These are phyloP conservation scores for Saccharomycopsis amapae DNA, from an alignment of 805 yeast species.

Conservation along the genomic window DNA sequence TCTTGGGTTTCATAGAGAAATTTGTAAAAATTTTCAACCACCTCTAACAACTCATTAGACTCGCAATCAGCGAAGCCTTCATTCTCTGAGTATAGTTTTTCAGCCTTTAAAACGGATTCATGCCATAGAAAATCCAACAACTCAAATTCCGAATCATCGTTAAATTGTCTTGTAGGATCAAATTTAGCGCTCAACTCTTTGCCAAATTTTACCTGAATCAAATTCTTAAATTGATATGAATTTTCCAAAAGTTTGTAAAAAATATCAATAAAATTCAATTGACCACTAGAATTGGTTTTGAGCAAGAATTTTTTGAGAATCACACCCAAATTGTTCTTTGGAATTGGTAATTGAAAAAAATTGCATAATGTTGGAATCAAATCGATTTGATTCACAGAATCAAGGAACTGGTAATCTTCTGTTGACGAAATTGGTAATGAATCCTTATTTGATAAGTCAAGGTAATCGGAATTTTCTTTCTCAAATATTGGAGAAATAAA, in stretches of 20 bases:
- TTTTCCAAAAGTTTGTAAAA: constrained; percentile 41
- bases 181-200: constrained; percentile 20
- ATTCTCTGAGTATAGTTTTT: not conserved
- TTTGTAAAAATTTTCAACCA: constrained; percentile 25
- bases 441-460: constrained; percentile 21
- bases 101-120: constrained; percentile 12
- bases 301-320: constrained; percentile 51
- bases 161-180: not conserved
- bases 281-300: constrained; percentile 25
- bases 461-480: constrained; percentile 22
- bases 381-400: constrained; percentile 57
- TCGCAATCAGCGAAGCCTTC: not conserved
- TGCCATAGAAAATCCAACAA: constrained; percentile 22
- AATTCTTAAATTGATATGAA: constrained; percentile 45
- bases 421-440: constrained; percentile 34
- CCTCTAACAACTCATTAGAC: not conserved
- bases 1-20: constrained; percentile 44
- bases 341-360: constrained; percentile 57
- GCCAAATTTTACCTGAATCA: constrained; percentile 38
- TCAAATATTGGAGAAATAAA: constrained; percentile 59
- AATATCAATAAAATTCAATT: not conserved
- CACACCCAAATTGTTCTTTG: constrained; percentile 69
- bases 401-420: constrained; percentile 46
- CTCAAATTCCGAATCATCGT: constrained; percentile 11
- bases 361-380: constrained; percentile 63